A percentile compares a stretch with the other conserved stretches of the same genome.
Conservation (phyloP, 176 grass and related monocot species). For the Carex pumila region DNA sequence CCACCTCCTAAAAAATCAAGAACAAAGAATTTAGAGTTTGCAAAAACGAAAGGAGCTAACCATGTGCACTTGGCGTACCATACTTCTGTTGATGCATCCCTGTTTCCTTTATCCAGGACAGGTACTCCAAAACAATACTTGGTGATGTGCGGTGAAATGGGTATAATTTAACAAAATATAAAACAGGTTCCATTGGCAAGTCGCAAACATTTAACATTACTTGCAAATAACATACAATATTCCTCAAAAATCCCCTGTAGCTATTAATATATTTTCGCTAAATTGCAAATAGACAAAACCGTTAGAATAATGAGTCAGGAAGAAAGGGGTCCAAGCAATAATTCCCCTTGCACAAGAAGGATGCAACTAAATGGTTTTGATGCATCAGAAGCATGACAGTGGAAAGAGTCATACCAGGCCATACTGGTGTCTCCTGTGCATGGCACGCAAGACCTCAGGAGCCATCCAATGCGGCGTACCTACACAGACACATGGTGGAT, state of each 20-base stretch:
- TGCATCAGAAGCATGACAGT: not conserved
- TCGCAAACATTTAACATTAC: not conserved
- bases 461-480: constrained; percentile 96
- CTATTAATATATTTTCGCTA: not conserved
- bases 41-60: not conserved
- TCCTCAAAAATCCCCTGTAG: not conserved
- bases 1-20: constrained; percentile 62
- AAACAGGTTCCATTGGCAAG: not conserved
- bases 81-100: not conserved
- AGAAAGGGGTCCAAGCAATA: not conserved
- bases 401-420: constrained; percentile 50
- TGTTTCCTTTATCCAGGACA: not conserved
- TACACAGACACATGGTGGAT: constrained; percentile 89
- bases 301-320: not conserved
- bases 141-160: not conserved
- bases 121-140: not conserved
- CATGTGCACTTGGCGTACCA: not conserved
- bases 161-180: not conserved
- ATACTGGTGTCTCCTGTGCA: constrained; percentile 62
- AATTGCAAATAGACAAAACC: not conserved
- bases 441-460: constrained; percentile 73
- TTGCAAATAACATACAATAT: not conserved
- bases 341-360: not conserved
- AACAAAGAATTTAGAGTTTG: not conserved
- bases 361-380: not conserved